A percentile compares a stretch with the other conserved stretches of the same genome.
These are phyloP conservation scores for Rusavskia elegans DNA, from an alignment of 495 filamentous ascomycete genomes.

Conservation along the genomic window DNA sequence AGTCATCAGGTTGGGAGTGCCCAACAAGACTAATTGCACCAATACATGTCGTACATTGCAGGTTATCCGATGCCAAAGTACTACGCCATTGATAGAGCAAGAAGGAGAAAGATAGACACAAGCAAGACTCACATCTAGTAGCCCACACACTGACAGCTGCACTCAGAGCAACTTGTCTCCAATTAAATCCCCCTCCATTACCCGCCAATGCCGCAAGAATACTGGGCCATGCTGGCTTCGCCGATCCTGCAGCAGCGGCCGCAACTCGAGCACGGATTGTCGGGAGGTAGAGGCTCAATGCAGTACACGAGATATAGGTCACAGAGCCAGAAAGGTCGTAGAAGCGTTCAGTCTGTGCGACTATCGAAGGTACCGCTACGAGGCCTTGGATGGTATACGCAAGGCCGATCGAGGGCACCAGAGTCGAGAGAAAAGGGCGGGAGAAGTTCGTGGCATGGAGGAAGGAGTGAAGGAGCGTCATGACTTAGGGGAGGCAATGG, in stretches of 20 bases:
- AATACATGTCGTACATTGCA: too few species aligned
- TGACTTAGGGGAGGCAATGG: not conserved
- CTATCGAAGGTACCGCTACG: conserved; percentile 42
- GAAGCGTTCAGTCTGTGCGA: conserved; percentile 40
- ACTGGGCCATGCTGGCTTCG: conserved; percentile 31
- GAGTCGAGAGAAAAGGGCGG: conserved; percentile 40
- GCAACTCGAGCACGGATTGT: conserved; percentile 32
- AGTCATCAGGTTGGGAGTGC: too few species aligned
- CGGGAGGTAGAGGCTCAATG: conserved; percentile 41
- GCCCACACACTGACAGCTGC: conserved; percentile 42
- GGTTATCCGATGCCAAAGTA: too few species aligned
- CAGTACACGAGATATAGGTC: conserved; percentile 42
- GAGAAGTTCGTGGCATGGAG: conserved; percentile 40
- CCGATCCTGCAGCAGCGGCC: conserved; percentile 18
- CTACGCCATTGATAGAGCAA: not conserved
- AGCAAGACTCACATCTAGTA: conserved; percentile 27
- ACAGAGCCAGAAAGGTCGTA: conserved; percentile 48
- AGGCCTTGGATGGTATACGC: conserved; percentile 23
- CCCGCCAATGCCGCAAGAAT: conserved; percentile 24
- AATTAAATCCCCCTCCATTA: conserved; percentile 29
- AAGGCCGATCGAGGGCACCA: conserved; percentile 39
- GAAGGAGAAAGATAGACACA: not conserved
- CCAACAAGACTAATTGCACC: not conserved
- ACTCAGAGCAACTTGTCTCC: conserved; percentile 44
- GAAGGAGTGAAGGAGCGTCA: conserved; percentile 32